Percentiles rank a stretch among this genome's conserved stretches.
phyloP scores from a whole-genome alignment of 108 stramenopile genomes.

The Cyclotella choctawhatcheeana region DNA sequence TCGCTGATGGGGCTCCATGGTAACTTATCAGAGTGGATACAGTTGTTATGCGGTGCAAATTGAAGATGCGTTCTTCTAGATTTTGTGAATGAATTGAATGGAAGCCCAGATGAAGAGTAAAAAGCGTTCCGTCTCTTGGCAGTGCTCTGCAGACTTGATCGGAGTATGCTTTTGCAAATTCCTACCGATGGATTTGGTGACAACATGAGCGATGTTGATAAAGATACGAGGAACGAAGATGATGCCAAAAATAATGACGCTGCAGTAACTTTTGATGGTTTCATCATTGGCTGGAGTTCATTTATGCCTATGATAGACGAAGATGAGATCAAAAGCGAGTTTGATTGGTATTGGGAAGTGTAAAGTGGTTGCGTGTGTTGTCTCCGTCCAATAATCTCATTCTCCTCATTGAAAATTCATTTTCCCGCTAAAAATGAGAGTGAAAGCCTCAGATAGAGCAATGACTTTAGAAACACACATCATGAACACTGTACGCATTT shows the following conservation, averaged over 20 bases:
- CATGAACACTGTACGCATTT: too few species aligned
- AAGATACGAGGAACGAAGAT: not conserved
- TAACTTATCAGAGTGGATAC: not conserved
- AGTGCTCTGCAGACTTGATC: too few species aligned
- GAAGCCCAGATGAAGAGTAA: too few species aligned
- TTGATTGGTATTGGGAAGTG: too few species aligned
- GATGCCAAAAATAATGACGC: not conserved
- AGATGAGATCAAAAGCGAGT: not conserved
- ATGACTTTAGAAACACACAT: too few species aligned
- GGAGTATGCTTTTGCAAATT: not conserved
- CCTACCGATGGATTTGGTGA: not conserved
- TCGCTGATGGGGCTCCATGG: slow-evolving; percentile 48
- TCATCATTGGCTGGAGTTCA: not conserved
- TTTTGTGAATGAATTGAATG: not conserved
- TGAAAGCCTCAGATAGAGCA: too few species aligned
- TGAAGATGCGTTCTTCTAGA: not conserved
- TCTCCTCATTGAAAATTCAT: too few species aligned
- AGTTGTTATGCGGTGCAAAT: slow-evolving; percentile 6
- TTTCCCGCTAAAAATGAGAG: too few species aligned
- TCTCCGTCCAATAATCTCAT: too few species aligned
- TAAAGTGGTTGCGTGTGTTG: too few species aligned
- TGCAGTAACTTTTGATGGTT: not conserved
- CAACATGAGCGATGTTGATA: not conserved
- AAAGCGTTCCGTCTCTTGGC: too few species aligned
- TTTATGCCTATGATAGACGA: not conserved